Evolutionary conservation across 1,139 yeast species (phyloP).

Genomic region (Hemisphaericaspora xylanilytica): DNA sequence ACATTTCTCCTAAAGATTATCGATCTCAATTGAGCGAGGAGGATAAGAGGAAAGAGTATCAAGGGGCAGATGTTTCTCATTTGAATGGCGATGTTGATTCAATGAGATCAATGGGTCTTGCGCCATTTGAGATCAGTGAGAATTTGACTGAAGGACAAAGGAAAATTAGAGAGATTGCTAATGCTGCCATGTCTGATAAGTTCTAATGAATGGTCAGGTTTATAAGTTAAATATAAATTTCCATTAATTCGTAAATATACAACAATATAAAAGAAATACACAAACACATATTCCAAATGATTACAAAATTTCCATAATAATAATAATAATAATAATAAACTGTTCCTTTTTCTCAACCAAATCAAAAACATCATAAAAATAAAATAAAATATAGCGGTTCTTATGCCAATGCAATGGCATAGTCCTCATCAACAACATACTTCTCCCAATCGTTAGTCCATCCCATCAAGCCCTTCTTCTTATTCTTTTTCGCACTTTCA

Average conservation of each 20-base stretch:
- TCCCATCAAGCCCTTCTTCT: slow-evolving; percentile 17
- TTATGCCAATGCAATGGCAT: slow-evolving; percentile 24
- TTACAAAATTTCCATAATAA: neutral
- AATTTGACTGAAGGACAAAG: slow-evolving; percentile 22
- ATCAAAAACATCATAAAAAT: neutral
- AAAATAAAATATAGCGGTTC: neutral
- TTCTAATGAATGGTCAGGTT: neutral
- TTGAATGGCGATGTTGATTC: slow-evolving; percentile 20
- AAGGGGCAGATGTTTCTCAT: slow-evolving; percentile 18
- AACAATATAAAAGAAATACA: no score
- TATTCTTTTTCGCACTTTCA: slow-evolving; percentile 9
- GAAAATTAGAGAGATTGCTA: slow-evolving; percentile 19
- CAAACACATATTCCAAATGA: no score
- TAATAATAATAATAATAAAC: slow-evolving; percentile 1
- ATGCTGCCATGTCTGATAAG: slow-evolving; percentile 9
- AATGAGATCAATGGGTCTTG: slow-evolving; percentile 23
- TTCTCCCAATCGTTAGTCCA: slow-evolving; percentile 31
- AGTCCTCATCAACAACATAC: slow-evolving; percentile 27
- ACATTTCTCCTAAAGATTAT: slow-evolving; percentile 18
- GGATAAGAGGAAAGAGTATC: slow-evolving; percentile 13
- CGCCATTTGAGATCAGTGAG: slow-evolving; percentile 18
- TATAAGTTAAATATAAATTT: no score
- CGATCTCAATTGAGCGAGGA: slow-evolving; percentile 16
- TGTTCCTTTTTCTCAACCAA: neutral
- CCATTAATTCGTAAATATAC: slow-evolving; percentile 3